Base-by-base conservation (phyloP, 2,329 filamentous ascomycete species). In the Penicillium sp. region DNA sequence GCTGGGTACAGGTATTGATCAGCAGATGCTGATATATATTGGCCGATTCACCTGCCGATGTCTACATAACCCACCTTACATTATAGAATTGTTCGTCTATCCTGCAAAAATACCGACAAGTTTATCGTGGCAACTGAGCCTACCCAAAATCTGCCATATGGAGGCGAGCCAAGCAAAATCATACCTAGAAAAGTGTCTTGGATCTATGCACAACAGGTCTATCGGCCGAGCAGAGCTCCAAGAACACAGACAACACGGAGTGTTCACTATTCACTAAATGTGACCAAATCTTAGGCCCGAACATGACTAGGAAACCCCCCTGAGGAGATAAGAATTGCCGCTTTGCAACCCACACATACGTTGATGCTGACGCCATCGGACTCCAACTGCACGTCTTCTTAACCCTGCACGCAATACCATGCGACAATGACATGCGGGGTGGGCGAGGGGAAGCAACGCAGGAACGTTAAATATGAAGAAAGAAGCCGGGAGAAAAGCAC, bases 361-460 rank as follows among this genome's bases (percentile, higher is more conserved):
- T 45, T 26, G 16, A 24, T 53, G 59, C 59, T 63, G 61, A 63
- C 61, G 61, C 61, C 61, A 63, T 63, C 59, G 38, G 48, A 46
- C 61, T 62, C 59, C 59, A 62, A 63, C 42, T 59, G 50, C 59
- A 62, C 61, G 61, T 51, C 57, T 62, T 61, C 57, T 62, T 61
- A 41, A n/a, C n/a, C 34, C 34, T 54, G 48, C 49, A 56, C 55
- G 57, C 55, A 43, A 58, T 55, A 18, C 12, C 2, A 42, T 12
- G 13, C 16, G 41, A 15, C 28, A 49, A 41, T 39, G 36, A 16
- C 26, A 42, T 47, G 59, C 51, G 60, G 59, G 57, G 53, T 42
- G 45, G 23, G 42, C 21, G 33, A 33, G 31, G 41, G 44, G 44
- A 47, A 18, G 34, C 38, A 33, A 47, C 49, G 29, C 45, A 47